Evolutionary conservation across 495 filamentous ascomycete species (phyloP), one percentile per base, ranked within the genome.

Genomic region (Parathielavia appendiculata): DNA sequence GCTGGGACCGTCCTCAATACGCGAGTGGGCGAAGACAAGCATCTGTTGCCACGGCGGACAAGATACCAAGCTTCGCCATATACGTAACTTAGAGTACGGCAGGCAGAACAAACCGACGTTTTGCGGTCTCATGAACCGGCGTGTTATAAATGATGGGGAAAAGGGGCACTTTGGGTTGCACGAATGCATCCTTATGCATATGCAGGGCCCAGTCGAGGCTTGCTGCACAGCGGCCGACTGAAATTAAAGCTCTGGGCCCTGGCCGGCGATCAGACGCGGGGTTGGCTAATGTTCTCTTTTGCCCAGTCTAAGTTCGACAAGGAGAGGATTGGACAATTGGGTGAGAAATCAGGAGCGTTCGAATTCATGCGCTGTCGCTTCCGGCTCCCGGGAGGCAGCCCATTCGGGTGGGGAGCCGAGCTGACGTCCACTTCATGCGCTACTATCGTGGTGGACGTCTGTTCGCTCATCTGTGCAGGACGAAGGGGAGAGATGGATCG

Each of bases 211-310:
- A 22, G 16, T 39, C 11, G 34, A 40, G 50, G n/a, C 17, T 53
- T 22, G 11, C 1, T 19, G 44, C 26, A 30, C 3, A 30, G 26
- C 26, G 26, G 26, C 26, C 26, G 26, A 6, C 26, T 30, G 26
- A 6, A 30, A 54, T 19, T 54, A 43, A 41, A 41, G 51, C 16
- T 54, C 38, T 36, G 17, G 30, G 45, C 54, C 60, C 60, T 56
- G 46, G 56, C 54, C 52, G 61, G 53, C 56, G 61, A 63, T 63
- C 61, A 59, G 52, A 49, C 56, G 16, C 35, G 44, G 48, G 56
- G 51, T 41, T 49, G 54, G 54, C 9, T 32, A 40, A 54, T 16
- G 36, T 34, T 5, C 14, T n/a, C 23, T 23, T 45, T 11, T 22
- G 8, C 17, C 50, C 50, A 32, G 51, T 44, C 39, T 41, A 38